These are phyloP conservation scores for Podosphaera aphanis DNA, from an alignment of 2,329 filamentous ascomycete species.

Conservation along the genomic window DNA sequence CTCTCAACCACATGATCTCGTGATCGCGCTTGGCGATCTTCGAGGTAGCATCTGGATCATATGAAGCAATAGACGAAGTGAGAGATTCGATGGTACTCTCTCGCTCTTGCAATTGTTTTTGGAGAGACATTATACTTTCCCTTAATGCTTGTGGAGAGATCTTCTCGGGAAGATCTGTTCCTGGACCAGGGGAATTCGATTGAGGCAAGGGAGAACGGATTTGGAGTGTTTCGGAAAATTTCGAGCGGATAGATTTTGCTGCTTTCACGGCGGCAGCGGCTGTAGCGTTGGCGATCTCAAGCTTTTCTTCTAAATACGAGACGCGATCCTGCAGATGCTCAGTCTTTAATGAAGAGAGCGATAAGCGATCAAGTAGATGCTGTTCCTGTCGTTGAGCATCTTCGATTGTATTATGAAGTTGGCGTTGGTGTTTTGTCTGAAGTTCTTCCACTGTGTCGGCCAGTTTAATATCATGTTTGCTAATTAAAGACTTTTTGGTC, in stretches of 20 bases:
- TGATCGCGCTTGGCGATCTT: conserved; percentile 84
- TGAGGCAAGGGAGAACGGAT: conserved; percentile 3
- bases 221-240: not conserved
- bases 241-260: conserved; percentile 14
- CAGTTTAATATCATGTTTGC: conserved; percentile 31
- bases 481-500: conserved; percentile 33
- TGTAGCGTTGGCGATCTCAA: conserved; percentile 68
- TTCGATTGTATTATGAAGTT: conserved; percentile 49
- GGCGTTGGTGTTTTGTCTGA: conserved; percentile 49
- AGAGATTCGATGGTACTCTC: conserved; percentile 76
- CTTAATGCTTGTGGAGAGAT: conserved; percentile 85
- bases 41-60: conserved; percentile 52
- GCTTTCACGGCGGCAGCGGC: conserved; percentile 27
- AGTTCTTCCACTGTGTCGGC: conserved; percentile 51
- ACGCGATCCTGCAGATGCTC: conserved; percentile 73
- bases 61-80: conserved; percentile 41
- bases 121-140: conserved; percentile 86
- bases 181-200: conserved; percentile 18
- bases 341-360: conserved; percentile 61
- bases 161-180: conserved; percentile 45
- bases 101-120: conserved; percentile 88
- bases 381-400: conserved; percentile 62
- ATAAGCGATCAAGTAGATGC: conserved; percentile 59
- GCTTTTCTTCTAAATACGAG: conserved; percentile 64
- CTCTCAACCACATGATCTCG: conserved; percentile 84